Percentiles rank a stretch among this genome's conserved stretches.
Evolutionary conservation across 441 rosid species (phyloP).

Genomic region (Daphne laureola): DNA sequence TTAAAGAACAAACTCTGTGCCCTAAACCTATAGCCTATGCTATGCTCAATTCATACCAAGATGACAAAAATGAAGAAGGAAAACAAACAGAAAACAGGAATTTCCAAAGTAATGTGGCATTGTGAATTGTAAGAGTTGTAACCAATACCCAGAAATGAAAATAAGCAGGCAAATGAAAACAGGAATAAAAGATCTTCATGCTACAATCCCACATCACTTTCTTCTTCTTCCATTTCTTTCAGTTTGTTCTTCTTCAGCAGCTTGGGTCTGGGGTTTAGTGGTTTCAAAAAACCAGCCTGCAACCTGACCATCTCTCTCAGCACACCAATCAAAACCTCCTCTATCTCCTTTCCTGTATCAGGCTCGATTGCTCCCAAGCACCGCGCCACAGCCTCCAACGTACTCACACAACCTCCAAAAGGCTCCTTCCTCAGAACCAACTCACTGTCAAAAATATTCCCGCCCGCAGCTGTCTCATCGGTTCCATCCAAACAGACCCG

Average conservation of each 20-base stretch:
- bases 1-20: too few species aligned
- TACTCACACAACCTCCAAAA: slow-evolving; percentile 65
- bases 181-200: neutral
- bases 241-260: slow-evolving; percentile 36
- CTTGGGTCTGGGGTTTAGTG: slow-evolving; percentile 56
- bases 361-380: slow-evolving; percentile 51
- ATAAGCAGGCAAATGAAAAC: neutral
- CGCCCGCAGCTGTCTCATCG: slow-evolving; percentile 39
- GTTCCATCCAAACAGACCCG: slow-evolving; percentile 65
- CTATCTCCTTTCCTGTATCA: slow-evolving; percentile 42
- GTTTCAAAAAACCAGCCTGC: slow-evolving; percentile 69
- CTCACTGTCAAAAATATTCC: slow-evolving; percentile 65
- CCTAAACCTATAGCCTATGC: too few species aligned
- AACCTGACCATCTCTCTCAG: slow-evolving; percentile 72
- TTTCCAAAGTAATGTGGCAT: too few species aligned
- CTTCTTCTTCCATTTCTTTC: slow-evolving; percentile 12
- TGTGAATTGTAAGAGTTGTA: neutral
- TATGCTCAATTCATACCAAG: too few species aligned
- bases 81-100: too few species aligned
- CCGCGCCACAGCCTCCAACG: slow-evolving; percentile 88
- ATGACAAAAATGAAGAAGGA: too few species aligned
- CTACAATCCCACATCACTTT: slow-evolving; percentile 6
- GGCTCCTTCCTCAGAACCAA: slow-evolving; percentile 75
- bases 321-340: slow-evolving; percentile 43
- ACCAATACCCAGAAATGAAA: neutral